Base-by-base conservation (phyloP, 2,329 filamentous ascomycete species). In the Curvularia spicifera region DNA sequence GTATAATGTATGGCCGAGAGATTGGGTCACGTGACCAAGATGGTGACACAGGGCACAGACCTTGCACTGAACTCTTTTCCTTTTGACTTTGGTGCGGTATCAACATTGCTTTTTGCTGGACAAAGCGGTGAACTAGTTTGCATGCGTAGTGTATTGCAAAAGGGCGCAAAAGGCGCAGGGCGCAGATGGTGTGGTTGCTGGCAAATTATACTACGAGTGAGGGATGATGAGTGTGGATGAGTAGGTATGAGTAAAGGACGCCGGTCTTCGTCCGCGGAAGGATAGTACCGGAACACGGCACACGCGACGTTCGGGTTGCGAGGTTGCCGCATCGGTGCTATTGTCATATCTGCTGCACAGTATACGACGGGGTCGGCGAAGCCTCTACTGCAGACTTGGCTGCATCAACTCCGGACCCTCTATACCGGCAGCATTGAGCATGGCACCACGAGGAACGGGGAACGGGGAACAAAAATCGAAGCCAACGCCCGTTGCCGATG, bases 151-250 rank as follows among this genome's bases (percentile, higher is more conserved):
- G 9, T 8, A 12, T 31, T 31, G 29, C 3, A 31, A 31, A 12
- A 31, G 8, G 29, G 29, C 29, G 29, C 29, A 31, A 13, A 31
- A 8, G 10, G 29, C 10, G 29, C 29, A 31, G 29, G 10, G 29
- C 4, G 29, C 29, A 31, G 29, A 12, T 12, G 10, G 29, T 31
- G 29, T 10, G 29, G 29, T 12, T 31, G 29, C 29, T 31, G 29
- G 4, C 10, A 10, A 5, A 31, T 12, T 31, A 12, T 31, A 31
- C 9, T 6, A 31, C 9, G 8, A 4, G 29, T 10, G 10, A 31
- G 29, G 10, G 29, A 35, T 15, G 13, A 49, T 59, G 57, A 53
- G 53, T 39, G 28, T 29, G 22, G 5, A 56, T 59, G 57, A 59
- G 57, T 56, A 53, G 48, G 45, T 15, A 37, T 28, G 42, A 48